Base-by-base conservation (phyloP, 306 rosid species). In the Cucurbita pepo region DNA sequence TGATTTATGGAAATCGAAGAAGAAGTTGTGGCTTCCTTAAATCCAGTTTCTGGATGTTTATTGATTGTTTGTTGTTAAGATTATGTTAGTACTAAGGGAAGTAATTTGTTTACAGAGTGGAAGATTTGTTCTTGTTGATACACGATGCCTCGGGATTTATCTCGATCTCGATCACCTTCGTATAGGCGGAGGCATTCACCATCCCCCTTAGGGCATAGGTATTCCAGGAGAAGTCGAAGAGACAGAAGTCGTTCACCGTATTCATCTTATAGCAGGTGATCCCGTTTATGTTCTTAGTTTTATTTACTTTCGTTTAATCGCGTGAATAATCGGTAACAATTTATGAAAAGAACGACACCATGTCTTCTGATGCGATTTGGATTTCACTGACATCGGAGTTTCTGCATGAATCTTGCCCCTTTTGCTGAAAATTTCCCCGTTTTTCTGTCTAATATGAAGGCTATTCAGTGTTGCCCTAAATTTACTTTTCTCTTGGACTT, bases 81-180 rank as follows among this genome's bases (percentile, higher is more conserved):
- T 48, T 25, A 7, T 69, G 41, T 69, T 69, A 0, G 34, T 25
- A 5, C n/a, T 45, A 25, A 69, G 3, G 7, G 7, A 4, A 22
- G 14, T 69, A 45, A 25, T 69, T 69, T 69, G 13, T 15, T 69
- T 47, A 69, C 73, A 69, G 73, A 48, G 57, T 25, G 73, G 73
- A 67, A 67, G 73, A 47, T 22, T 67, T 47, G 22, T 69, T 15
- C 57, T 69, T 22, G 7, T 67, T 48, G 25, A 69, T 74, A 57
- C 77, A 79, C 86, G 82, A 95, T 95, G 97, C 92, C 99, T 73
- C 81, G 95, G 76, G 92, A 91, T 81, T 82, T 95, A 80, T 86
- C 97, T 16, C 89, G 89, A 48, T 90, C 96, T 37, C 86, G 95
- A 34, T 91, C 99, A 15, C 97, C 97, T 72, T 87, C 90, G 2